Conservation (phyloP, 257 asterid genomes). For the Sherardia arvensis region DNA sequence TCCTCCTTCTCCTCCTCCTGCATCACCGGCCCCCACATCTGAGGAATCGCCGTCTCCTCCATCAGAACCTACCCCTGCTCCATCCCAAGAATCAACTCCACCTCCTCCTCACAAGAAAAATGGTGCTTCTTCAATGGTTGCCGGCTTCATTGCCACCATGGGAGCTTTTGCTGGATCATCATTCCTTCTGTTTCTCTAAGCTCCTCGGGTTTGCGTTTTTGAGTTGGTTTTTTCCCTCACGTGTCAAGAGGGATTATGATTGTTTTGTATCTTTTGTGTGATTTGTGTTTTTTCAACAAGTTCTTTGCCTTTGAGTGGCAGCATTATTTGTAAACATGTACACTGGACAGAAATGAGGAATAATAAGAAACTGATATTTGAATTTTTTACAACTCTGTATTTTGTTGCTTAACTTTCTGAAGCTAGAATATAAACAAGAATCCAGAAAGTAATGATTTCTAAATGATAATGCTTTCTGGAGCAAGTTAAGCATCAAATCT, state of each 20-base stretch:
- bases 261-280: background rate
- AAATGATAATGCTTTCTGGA: background rate
- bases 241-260: background rate
- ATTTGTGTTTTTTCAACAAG: conserved; percentile 8
- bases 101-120: conserved; percentile 42
- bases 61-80: conserved; percentile 37
- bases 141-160: conserved; percentile 24
- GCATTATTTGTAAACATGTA: conserved; percentile 17
- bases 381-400: background rate
- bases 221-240: background rate
- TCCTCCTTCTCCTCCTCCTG: conserved; percentile 35
- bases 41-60: conserved; percentile 40
- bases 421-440: background rate
- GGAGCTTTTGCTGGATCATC: conserved; percentile 39
- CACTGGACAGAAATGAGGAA: conserved; percentile 21
- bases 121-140: conserved; percentile 23
- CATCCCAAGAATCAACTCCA: conserved; percentile 43
- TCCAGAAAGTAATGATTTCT: background rate
- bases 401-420: background rate
- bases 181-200: conserved; percentile 29
- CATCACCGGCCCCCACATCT: conserved; percentile 34
- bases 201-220: conserved; percentile 12
- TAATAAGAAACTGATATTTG: conserved; percentile 24
- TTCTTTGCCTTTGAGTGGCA: conserved; percentile 6
- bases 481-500: background rate